Base-by-base conservation (phyloP, 2,329 filamentous ascomycete genomes). In the Trichoderma semiorbis region DNA sequence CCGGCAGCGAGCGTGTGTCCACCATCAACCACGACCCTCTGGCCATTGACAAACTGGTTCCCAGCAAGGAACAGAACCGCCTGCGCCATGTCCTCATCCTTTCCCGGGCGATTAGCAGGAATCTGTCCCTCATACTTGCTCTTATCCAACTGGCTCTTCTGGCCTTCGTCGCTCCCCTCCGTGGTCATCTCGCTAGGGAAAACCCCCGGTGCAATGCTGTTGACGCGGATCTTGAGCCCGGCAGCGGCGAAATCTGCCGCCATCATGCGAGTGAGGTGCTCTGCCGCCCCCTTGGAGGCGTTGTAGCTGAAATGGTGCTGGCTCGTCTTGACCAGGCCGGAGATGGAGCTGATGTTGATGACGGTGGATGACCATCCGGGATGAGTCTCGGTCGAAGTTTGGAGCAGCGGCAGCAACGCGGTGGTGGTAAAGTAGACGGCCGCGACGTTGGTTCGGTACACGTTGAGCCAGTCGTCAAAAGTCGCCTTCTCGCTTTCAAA, bases 361-460 rank as follows among this genome's bases (percentile, higher is more conserved):
- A 92, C 85, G 7, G 90, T 86, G 1, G 85, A 83, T 0, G 89
- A 85, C 85, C 85, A 87, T 69, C 84, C 84, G 5, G 76, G 73
- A 72, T 83, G 80, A 1, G 71, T 75, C 66, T 84, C 81, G 75
- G 77, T 85, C 76, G 75, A 83, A 26, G 84, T 84, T 77, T 90
- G 86, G 65, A 93, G 84, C 5, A 92, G 82, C 0, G 90, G 89
- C 1, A 89, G 86, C 58, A 92, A 85, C 0, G 89, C 86, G 64
- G 90, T 85, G 0, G 90, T 90, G 64, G 88, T 84, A 74, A 91
- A 92, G 83, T 89, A 92, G 70, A 90, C 85, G 72, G 87, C 88
- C 36, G 93, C 88, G 12, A 95, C 92, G 74, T 97, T 94, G 24
- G 92, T 93, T 72, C 89, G 88, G 83, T 92, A 95, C 0, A 89